A percentile compares a stretch with the other conserved stretches of the same genome.
phyloP scores from a whole-genome alignment of 306 rosid genomes.

The Trifolium subterraneum region DNA sequence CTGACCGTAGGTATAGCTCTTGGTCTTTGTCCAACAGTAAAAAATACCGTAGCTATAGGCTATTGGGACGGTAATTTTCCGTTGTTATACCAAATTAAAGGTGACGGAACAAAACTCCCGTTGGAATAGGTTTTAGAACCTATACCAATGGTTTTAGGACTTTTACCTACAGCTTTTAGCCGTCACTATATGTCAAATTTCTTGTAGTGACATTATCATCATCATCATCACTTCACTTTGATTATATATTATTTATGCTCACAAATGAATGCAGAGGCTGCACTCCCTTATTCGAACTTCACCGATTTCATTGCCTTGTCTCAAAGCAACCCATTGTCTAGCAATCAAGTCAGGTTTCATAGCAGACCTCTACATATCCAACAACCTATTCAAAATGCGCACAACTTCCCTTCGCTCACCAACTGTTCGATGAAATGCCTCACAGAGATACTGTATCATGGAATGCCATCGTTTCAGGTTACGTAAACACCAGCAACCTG shows the following conservation, averaged over 20 bases:
- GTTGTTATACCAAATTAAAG: too few relatives aligned
- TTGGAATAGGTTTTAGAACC: too few relatives aligned
- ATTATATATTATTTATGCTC: too few relatives aligned
- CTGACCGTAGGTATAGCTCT: too few relatives aligned
- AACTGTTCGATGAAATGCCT: conserved; percentile 67
- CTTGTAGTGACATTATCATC: too few relatives aligned
- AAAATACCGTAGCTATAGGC: too few relatives aligned
- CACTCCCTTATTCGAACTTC: conserved; percentile 47
- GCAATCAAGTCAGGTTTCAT: conserved; percentile 64
- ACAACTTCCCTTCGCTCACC: conserved; percentile 48
- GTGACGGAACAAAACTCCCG: too few relatives aligned
- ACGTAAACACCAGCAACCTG: conserved; percentile 47
- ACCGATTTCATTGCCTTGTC: conserved; percentile 42
- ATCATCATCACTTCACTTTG: background rate
- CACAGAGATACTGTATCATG: conserved; percentile 75
- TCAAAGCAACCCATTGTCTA: conserved; percentile 55
- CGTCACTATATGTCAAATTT: too few relatives aligned
- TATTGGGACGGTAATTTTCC: too few relatives aligned
- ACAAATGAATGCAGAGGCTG: conserved; percentile 56
- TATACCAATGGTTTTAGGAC: too few relatives aligned
- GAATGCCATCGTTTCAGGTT: conserved; percentile 74
- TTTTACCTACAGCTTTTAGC: too few relatives aligned
- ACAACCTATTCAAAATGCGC: conserved; percentile 60
- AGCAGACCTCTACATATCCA: conserved; percentile 59
- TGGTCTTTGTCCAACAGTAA: too few relatives aligned